Conservation (phyloP, 768 basidiomycete species). For the Russula vinacea region DNA sequence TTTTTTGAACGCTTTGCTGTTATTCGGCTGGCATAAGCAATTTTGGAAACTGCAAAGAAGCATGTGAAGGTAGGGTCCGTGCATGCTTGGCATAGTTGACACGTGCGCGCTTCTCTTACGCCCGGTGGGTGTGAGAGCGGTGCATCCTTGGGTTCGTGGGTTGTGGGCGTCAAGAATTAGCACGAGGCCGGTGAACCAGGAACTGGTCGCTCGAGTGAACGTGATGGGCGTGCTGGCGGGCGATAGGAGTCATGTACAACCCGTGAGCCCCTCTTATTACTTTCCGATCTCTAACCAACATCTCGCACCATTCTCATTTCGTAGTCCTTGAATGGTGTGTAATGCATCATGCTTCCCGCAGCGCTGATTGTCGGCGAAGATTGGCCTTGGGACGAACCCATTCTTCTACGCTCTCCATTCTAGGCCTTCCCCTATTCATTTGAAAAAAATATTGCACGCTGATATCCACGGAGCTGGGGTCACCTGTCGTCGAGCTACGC, state of each 20-base stretch:
- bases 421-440: background rate
- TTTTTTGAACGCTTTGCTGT: background rate
- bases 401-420: background rate
- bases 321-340: slow-evolving; percentile 4
- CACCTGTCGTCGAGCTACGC: background rate
- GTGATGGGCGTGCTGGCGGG: background rate
- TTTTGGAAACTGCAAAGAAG: background rate
- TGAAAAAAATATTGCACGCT: background rate
- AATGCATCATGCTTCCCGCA: background rate
- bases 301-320: background rate
- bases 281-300: background rate
- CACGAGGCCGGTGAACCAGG: background rate
- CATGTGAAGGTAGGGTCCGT: background rate
- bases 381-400: background rate
- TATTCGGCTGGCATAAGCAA: background rate
- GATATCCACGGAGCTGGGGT: background rate
- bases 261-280: background rate
- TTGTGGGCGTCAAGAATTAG: background rate
- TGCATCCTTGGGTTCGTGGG: background rate
- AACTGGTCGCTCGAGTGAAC: background rate
- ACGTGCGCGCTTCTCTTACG: background rate
- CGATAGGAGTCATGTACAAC: background rate
- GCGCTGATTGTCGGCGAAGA: background rate
- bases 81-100: background rate
- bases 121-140: background rate